Percentiles rank a stretch among this genome's conserved stretches.
These are phyloP conservation scores for Furcasterigmium furcatum DNA, from an alignment of 2,329 filamentous ascomycete genomes.

Conservation along the genomic window DNA sequence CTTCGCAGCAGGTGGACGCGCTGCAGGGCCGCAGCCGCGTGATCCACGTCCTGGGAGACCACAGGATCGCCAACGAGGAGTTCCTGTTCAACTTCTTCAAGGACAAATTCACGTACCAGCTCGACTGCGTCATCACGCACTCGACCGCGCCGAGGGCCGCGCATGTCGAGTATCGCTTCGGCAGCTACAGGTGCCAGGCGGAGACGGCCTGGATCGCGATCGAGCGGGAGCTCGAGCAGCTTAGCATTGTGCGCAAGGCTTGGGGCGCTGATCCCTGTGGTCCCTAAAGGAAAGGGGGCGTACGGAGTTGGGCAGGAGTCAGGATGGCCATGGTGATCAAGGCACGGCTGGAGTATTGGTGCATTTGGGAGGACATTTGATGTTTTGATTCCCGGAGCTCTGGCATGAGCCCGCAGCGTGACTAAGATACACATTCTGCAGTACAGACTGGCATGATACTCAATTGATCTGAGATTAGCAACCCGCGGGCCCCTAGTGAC, in stretches of 20 bases:
- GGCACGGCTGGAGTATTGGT: too few relatives aligned
- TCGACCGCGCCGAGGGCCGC: conserved; percentile 19
- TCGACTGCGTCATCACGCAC: conserved; percentile 37
- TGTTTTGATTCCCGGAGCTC: too few relatives aligned
- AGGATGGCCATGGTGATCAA: too few relatives aligned
- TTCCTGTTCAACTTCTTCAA: conserved; percentile 37
- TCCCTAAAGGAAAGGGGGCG: not conserved
- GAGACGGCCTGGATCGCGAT: conserved; percentile 37
- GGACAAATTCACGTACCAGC: conserved; percentile 39
- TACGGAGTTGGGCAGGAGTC: too few relatives aligned
- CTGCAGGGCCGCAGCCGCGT: conserved; percentile 36
- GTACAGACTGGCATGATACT: too few relatives aligned
- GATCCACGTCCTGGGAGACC: conserved; percentile 44
- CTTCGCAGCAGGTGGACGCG: conserved; percentile 17
- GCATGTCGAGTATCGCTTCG: conserved; percentile 49
- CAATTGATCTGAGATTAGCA: too few relatives aligned
- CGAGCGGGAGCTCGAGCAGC: not conserved
- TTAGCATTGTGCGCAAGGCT: not conserved
- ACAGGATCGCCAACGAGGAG: conserved; percentile 36
- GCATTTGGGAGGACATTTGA: too few relatives aligned
- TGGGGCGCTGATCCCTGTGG: conserved; percentile 9
- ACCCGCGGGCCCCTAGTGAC: too few relatives aligned
- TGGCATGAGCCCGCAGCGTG: too few relatives aligned
- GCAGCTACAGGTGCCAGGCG: conserved; percentile 52
- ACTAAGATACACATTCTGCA: too few relatives aligned